Evolutionary conservation across 805 yeast genomes (phyloP).

Genomic region (Tetrapisispora namnaoensis): DNA sequence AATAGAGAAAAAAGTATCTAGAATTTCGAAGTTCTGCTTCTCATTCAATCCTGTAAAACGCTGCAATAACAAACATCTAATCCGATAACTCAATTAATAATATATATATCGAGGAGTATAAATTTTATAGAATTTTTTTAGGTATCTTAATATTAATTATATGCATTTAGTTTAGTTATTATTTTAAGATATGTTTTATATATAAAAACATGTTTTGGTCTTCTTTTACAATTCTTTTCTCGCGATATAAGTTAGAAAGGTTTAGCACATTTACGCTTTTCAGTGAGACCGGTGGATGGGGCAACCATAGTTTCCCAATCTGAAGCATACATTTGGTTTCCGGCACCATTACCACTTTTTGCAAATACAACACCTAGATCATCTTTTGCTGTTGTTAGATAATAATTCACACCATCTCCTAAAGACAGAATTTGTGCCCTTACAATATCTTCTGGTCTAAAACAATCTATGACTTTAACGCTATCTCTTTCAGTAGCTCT

Average conservation of each 20-base stretch:
- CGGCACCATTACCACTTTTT: conserved; percentile 51
- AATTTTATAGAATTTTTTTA: not conserved
- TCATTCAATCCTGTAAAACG: too few relatives aligned
- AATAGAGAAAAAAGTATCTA: not conserved
- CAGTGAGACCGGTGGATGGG: conserved; percentile 62
- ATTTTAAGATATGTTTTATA: not conserved
- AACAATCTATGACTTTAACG: conserved; percentile 68
- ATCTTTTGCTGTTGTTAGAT: conserved; percentile 78
- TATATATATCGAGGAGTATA: not conserved
- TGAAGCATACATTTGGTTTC: conserved; percentile 72
- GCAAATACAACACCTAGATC: conserved; percentile 94
- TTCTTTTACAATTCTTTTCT: not conserved
- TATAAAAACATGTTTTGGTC: not conserved
- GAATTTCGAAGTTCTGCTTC: not conserved
- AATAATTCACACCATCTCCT: conserved; percentile 91
- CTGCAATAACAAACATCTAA: too few relatives aligned
- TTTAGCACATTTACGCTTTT: conserved; percentile 84
- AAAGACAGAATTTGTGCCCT: conserved; percentile 71
- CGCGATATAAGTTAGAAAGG: conserved; percentile 39
- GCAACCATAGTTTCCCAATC: conserved; percentile 96
- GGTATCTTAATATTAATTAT: not conserved
- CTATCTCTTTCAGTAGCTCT: conserved; percentile 86
- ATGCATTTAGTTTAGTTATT: not conserved
- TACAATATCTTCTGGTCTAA: conserved; percentile 86
- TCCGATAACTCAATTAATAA: too few relatives aligned